phyloP scores from a whole-genome alignment of 176 grass and related monocot species.

The Avena insularis region DNA sequence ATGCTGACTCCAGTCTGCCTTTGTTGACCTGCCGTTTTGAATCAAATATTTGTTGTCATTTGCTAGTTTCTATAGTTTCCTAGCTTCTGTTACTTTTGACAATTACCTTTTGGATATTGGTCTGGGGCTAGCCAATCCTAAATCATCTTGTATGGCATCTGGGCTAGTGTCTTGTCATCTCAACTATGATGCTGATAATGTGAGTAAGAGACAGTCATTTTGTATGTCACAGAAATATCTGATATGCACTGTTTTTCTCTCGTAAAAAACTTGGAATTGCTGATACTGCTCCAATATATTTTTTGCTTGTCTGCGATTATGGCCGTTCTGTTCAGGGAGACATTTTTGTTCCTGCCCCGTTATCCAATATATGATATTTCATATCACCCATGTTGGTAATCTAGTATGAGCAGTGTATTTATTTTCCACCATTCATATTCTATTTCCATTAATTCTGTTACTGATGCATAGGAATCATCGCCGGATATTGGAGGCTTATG shows the following conservation, averaged over 20 bases:
- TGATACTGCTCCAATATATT: not conserved
- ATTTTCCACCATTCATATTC: constrained; percentile 1
- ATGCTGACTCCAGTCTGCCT: constrained; percentile 16
- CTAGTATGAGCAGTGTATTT: not conserved
- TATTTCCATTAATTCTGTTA: not conserved
- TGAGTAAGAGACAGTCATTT: constrained; percentile 2
- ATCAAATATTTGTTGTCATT: constrained; percentile 15
- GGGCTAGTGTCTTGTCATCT: constrained; percentile 8
- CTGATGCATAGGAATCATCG: not conserved
- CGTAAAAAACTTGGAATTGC: not conserved
- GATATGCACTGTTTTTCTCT: not conserved
- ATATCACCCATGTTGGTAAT: not conserved
- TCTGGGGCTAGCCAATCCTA: constrained; percentile 37
- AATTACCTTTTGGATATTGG: constrained; percentile 44
- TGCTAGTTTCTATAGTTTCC: constrained; percentile 44
- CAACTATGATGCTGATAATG: constrained; percentile 8
- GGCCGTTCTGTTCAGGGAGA: not conserved
- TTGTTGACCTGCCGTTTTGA: constrained; percentile 46
- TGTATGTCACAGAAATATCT: constrained; percentile 18
- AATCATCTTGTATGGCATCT: constrained; percentile 17
- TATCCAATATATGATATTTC: not conserved
- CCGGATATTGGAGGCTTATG: not conserved
- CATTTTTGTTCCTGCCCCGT: not conserved
- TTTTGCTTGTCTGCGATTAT: not conserved
- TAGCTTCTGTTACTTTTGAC: constrained; percentile 34